These are phyloP conservation scores for Chaetothyriales sp. DNA, from an alignment of 2,329 filamentous ascomycete genomes.

Conservation along the genomic window DNA sequence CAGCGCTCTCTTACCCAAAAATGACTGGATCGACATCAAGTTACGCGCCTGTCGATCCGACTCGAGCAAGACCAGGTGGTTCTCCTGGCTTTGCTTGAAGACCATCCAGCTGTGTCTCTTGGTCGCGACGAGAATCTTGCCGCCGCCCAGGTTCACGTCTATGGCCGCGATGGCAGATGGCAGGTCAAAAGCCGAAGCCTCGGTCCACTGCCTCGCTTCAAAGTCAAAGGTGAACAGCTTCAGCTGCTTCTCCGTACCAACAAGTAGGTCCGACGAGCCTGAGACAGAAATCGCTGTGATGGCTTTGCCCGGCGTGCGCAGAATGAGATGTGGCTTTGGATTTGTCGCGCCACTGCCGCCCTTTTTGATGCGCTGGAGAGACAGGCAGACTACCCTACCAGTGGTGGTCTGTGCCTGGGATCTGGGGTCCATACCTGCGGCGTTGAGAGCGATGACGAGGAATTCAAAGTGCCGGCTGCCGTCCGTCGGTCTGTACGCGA, in stretches of 20 bases:
- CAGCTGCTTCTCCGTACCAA: slow-evolving; percentile 32
- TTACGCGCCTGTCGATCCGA: slow-evolving; percentile 20
- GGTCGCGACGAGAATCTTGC: slow-evolving; percentile 42
- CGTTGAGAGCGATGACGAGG: slow-evolving; percentile 15
- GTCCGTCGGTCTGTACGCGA: slow-evolving; percentile 13
- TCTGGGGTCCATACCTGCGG: slow-evolving; percentile 1
- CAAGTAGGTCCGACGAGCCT: slow-evolving; percentile 29
- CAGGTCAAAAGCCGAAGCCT: slow-evolving; percentile 27
- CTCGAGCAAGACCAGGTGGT: slow-evolving; percentile 23
- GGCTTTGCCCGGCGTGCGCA: slow-evolving; percentile 3
- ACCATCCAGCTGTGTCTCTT: slow-evolving; percentile 39
- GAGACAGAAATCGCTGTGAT: slow-evolving; percentile 25
- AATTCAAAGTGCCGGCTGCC: slow-evolving; percentile 13
- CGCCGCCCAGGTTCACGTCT: slow-evolving; percentile 10
- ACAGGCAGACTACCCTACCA: slow-evolving; percentile 7
- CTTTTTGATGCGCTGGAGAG: slow-evolving; percentile 12
- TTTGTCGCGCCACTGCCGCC: slow-evolving; percentile 6
- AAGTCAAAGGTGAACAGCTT: slow-evolving; percentile 32
- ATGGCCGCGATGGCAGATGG: slow-evolving; percentile 24
- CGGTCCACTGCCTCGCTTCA: slow-evolving; percentile 29
- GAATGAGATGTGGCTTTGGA: slow-evolving; percentile 5
- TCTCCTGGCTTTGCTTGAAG: slow-evolving; percentile 16
- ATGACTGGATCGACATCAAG: slow-evolving; percentile 8
- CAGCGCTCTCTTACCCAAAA: slow-evolving; percentile 7
- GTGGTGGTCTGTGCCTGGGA: neutral